Evolutionary conservation across 371 early-diverging fungal species (phyloP).

Genomic region (Rhizomucor pusillus): DNA sequence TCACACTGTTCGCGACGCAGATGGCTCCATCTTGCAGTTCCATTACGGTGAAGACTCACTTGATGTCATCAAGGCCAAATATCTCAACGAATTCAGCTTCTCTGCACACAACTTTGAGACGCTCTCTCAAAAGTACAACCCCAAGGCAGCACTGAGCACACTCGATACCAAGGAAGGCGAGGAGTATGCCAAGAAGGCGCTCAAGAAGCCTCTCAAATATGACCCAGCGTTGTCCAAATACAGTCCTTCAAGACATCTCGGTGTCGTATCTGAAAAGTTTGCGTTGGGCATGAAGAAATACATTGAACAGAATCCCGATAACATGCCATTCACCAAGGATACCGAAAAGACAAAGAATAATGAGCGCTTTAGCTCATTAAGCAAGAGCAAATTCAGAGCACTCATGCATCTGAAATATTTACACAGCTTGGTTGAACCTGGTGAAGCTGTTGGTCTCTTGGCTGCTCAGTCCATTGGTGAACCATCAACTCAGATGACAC

Average conservation of each 20-base stretch:
- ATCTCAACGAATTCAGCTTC: conserved; percentile 89
- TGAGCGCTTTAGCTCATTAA: conserved; percentile 53
- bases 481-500: conserved; percentile 99
- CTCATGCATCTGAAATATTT: conserved; percentile 95
- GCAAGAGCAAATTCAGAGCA: conserved; percentile 74
- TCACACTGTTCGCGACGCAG: conserved; percentile 93
- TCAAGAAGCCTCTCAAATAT: conserved; percentile 73
- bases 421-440: conserved; percentile 94
- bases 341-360: conserved; percentile 50
- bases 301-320: conserved; percentile 67
- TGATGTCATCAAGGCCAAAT: conserved; percentile 95
- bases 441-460: conserved; percentile 98
- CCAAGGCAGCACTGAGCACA: conserved; percentile 64
- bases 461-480: conserved; percentile 99
- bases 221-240: conserved; percentile 80
- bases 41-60: conserved; percentile 99
- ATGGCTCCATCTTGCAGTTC: conserved; percentile 97
- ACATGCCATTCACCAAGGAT: conserved; percentile 52
- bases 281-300: conserved; percentile 66
- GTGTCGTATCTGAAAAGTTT: conserved; percentile 90
- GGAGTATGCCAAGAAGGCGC: conserved; percentile 74
- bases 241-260: conserved; percentile 83
- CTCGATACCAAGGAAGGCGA: conserved; percentile 81
- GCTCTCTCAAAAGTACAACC: conserved; percentile 79
- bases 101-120: conserved; percentile 89